Base-by-base conservation (phyloP, 2,329 filamentous ascomycete genomes). In the Drechslera avenae region DNA sequence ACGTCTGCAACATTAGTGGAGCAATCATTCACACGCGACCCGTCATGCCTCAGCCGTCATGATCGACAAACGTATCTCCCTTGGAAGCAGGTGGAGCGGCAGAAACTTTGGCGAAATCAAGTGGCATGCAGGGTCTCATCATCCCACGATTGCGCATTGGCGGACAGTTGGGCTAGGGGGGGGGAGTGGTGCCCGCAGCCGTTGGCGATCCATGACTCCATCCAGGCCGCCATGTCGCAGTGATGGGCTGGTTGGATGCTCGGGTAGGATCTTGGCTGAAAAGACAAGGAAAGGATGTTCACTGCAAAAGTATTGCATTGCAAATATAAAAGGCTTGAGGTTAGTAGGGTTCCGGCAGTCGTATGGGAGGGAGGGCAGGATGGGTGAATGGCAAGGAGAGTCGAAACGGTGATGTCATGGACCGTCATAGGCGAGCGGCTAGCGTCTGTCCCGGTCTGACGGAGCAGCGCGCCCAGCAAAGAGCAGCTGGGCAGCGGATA, bases 31-130 rank as follows among this genome's bases (percentile, higher is more conserved):
- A 39, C 42, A 43, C 48, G 44, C 43, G 51, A 46, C 44, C 44
- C 35, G 37, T 33, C 30, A 35, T 56, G 56, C 63, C 62, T 68
- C 47, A 64, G 63, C 60, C 66, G 66, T 68, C 62, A 68, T 67
- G 66, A 68, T 68, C 64, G 59, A 51, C 65, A 57, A 21, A 44
- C 14, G 30, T 23, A 34, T 50, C 33, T 44, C 61, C 49, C 13
- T 16, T 47, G 48, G 32, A 21, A 49, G 63, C 49, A 55, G 23
- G 49, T 55, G 45, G 54, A 64, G 43, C 59, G 52, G 56, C 49
- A 59, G 53, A 63, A 60, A 60, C 54, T 56, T 62, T 45, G 56
- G 52, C 57, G 46, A 50, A 52, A 59, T 50, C 59, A 57, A 58
- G 54, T 54, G 42, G 42, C 51, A 64, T 41, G 63, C 64, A 67